These are phyloP conservation scores for Paramecium octaurelia DNA, from an alignment of 73 alveolate species.

Conservation along the genomic window DNA sequence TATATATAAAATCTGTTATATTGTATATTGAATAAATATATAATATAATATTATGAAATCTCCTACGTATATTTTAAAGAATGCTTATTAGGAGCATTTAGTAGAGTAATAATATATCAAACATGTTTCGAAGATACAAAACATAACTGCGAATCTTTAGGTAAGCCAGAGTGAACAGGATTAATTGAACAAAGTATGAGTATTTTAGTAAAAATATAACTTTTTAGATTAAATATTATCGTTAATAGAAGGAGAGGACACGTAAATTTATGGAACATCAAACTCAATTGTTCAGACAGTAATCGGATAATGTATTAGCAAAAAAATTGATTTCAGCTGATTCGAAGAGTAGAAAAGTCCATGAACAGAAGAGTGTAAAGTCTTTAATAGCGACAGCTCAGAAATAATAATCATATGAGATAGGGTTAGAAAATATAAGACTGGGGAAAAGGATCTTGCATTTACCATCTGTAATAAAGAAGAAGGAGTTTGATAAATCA, in stretches of 20 bases:
- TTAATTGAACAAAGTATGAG: constrained; percentile 7
- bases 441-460: constrained; percentile 3
- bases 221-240: background rate
- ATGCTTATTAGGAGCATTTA: constrained; percentile 3
- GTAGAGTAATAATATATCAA: background rate
- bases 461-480: background rate
- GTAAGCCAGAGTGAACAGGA: background rate
- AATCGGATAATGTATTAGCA: background rate
- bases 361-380: background rate
- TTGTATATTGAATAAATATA: background rate
- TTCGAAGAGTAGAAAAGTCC: background rate
- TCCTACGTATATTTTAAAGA: constrained; percentile 38
- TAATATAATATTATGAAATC: constrained; percentile 13
- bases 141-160: background rate
- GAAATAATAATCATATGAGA: constrained; percentile 7
- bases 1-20: background rate
- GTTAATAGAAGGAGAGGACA: constrained; percentile 13
- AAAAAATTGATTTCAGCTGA: background rate
- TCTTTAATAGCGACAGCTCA: background rate
- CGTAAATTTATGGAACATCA: background rate
- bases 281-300: background rate
- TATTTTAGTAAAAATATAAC: background rate
- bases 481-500: background rate
- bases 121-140: constrained; percentile 6
- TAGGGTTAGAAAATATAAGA: constrained; percentile 12